Evolutionary conservation across 1,139 yeast genomes (phyloP).

Genomic region (Blastobotrys illinoisensis): DNA sequence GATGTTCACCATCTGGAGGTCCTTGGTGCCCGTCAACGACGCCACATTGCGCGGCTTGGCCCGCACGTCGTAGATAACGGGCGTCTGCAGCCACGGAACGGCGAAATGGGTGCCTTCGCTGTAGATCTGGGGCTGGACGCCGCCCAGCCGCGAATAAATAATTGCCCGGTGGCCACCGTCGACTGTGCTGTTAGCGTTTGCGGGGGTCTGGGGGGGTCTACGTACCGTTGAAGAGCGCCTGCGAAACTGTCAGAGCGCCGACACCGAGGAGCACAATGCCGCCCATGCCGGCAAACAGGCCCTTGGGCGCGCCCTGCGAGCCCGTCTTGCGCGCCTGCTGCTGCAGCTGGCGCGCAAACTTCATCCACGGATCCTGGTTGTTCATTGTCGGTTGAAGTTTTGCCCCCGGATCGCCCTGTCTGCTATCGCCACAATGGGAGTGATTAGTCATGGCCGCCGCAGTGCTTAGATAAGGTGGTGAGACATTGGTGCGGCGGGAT

Average conservation of each 20-base stretch:
- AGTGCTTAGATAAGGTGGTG: not conserved
- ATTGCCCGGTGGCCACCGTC: slow-evolving; percentile 99
- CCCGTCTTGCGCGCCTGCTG: slow-evolving; percentile 56
- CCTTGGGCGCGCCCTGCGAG: slow-evolving; percentile 40
- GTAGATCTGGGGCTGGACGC: slow-evolving; percentile 80
- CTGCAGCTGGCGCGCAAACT: slow-evolving; percentile 57
- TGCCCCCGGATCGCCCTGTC: not conserved
- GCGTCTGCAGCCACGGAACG: slow-evolving; percentile 93
- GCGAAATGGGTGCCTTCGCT: slow-evolving; percentile 94
- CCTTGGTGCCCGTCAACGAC: slow-evolving; percentile 97
- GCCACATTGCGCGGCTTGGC: slow-evolving; percentile 97
- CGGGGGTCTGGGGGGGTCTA: not conserved
- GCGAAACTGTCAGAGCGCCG: slow-evolving; percentile 58
- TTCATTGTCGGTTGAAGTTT: slow-evolving; percentile 14
- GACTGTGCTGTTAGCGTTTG: slow-evolving; percentile 25
- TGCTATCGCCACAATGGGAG: not conserved
- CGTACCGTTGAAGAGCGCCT: slow-evolving; percentile 70
- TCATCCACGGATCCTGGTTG: slow-evolving; percentile 45
- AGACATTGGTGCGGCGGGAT: not conserved
- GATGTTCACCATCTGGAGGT: slow-evolving; percentile 97
- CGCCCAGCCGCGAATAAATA: slow-evolving; percentile 80
- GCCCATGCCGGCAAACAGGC: slow-evolving; percentile 60
- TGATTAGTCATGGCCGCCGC: not conserved
- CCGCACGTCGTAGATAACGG: slow-evolving; percentile 87
- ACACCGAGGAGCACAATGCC: slow-evolving; percentile 73